Percentiles rank a stretch among this genome's conserved stretches.
These are phyloP conservation scores for Lasiosphaeria miniovina DNA, from an alignment of 495 filamentous ascomycete species.

Conservation along the genomic window DNA sequence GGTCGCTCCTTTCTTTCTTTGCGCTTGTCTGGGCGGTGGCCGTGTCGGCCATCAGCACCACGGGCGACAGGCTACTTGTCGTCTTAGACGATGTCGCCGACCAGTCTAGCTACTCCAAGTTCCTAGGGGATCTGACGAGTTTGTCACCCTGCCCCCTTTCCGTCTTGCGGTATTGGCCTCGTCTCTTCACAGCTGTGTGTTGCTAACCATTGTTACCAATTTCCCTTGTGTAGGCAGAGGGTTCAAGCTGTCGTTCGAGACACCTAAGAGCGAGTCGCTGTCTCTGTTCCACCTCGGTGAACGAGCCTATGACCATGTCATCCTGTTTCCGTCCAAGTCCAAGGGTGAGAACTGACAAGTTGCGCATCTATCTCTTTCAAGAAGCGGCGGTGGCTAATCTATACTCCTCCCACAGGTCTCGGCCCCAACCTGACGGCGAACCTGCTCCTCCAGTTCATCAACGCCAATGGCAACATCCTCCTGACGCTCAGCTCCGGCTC, in stretches of 20 bases:
- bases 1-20: slow-evolving; percentile 69
- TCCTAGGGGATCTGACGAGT: slow-evolving; percentile 82
- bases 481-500: slow-evolving; percentile 75
- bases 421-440: slow-evolving; percentile 85
- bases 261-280: slow-evolving; percentile 80
- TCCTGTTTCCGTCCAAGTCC: slow-evolving; percentile 81
- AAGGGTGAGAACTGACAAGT: slow-evolving; percentile 61
- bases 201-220: slow-evolving; percentile 13
- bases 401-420: slow-evolving; percentile 53
- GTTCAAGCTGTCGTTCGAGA: slow-evolving; percentile 74
- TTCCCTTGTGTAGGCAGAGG: slow-evolving; percentile 62
- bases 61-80: slow-evolving; percentile 78
- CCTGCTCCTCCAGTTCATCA: slow-evolving; percentile 84
- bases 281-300: slow-evolving; percentile 85
- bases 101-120: slow-evolving; percentile 74
- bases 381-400: neutral
- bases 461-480: slow-evolving; percentile 87
- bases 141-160: slow-evolving; percentile 16
- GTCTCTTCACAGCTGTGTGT: no score
- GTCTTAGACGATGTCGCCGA: slow-evolving; percentile 79
- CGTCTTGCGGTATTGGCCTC: neutral
- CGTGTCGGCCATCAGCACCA: slow-evolving; percentile 74
- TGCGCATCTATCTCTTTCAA: neutral
- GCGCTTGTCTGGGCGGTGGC: slow-evolving; percentile 60
- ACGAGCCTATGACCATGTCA: slow-evolving; percentile 81